These are phyloP conservation scores for Colletotrichum theobromicola DNA, from an alignment of 2,329 filamentous ascomycete genomes.

Conservation along the genomic window DNA sequence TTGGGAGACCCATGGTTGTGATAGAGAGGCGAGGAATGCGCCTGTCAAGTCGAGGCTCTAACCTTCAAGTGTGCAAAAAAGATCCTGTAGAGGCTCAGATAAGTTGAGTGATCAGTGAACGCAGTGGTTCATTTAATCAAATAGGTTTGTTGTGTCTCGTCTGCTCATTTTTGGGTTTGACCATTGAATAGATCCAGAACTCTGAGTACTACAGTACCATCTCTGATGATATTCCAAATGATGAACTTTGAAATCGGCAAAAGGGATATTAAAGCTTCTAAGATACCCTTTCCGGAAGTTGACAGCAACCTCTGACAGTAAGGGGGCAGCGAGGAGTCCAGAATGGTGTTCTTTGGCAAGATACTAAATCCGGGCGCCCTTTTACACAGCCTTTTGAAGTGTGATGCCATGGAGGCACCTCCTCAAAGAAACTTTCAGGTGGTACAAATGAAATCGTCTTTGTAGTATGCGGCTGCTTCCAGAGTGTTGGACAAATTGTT, in stretches of 20 bases:
- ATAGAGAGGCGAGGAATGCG: background rate
- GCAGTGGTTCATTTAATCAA: background rate
- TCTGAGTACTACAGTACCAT: rapidly evolving
- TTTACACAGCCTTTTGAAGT: background rate
- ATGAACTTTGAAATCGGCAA: rapidly evolving
- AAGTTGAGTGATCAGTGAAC: rapidly evolving
- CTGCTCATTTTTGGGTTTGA: rapidly evolving
- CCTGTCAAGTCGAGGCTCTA: rapidly evolving
- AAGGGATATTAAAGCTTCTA: rapidly evolving
- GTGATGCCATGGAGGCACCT: too few relatives aligned
- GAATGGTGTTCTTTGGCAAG: background rate
- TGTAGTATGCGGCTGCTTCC: background rate
- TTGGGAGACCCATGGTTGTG: background rate
- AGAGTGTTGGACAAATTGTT: background rate
- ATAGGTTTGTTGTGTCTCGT: rapidly evolving
- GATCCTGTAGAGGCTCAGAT: background rate
- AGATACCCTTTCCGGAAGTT: background rate
- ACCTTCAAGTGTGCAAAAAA: rapidly evolving
- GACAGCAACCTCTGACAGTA: background rate
- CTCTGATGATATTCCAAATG: rapidly evolving
- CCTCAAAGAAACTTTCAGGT: too few relatives aligned
- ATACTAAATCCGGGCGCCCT: background rate
- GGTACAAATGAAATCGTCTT: background rate
- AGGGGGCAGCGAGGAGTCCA: rapidly evolving
- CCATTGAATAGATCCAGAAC: rapidly evolving